Evolutionary conservation across 192 early-diverging fungal genomes (phyloP), one percentile per base, ranked within the genome.

Genomic region (Helicostylum pulchrum): DNA sequence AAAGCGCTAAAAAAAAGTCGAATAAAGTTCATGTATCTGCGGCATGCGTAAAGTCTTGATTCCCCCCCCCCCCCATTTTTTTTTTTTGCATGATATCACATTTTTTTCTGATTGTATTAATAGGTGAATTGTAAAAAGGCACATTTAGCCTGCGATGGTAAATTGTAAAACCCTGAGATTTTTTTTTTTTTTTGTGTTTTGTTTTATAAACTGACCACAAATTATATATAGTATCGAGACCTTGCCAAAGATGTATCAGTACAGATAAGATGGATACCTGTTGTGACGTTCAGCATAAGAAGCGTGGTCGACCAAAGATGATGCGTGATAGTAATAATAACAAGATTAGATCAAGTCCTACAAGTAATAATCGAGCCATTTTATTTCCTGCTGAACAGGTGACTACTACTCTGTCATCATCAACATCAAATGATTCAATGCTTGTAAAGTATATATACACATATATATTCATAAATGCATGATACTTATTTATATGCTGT

Each of bases 101-200:
- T 26, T 20, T 15, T 15, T 39, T 7, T 20, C 10, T 57, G 15
- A 36, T 12, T 34, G 5, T 46, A 31, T 51, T 2, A 34, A 34
- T 60, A 67, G 65, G 57, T 85, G 42, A 90, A 93, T 72, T 94
- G 92, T 77, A 93, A 93, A 68, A 84, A 85, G 56, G 88, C 91
- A 7, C 92, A 94, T 60, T 75, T 94, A 46, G 89, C 90, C 2
- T 94, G 92, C 75, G 91, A 94, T 75, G 74, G 83, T 85, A 85
- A 39, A 10, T 9, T 39, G 9, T 39, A 39, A 39, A 9, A 39
- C 36, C 36, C 5, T 39, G 7, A 39, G 9, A 10, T 39, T 39
- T 10, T 3, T 9, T 39, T 39, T 10, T 39, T 10, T 9, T 39
- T 39, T 10, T 39, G 2, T 39, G 2, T 39, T 10, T 39, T 39